Base-by-base conservation (phyloP, 164 flowering plant species). In the Magnolia kwangsiensis region DNA sequence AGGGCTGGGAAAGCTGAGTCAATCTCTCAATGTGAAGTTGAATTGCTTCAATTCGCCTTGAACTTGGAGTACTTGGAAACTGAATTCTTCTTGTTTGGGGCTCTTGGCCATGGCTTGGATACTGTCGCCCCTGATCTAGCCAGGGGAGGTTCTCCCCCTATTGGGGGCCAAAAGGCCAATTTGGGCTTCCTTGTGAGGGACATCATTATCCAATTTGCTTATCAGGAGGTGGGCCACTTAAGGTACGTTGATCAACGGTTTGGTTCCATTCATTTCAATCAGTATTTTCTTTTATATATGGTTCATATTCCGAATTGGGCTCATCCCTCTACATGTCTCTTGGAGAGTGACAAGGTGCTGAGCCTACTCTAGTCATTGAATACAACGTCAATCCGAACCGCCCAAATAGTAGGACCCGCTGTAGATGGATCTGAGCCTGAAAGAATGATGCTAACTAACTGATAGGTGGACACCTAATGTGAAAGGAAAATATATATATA, bases 21-120 rank as follows among this genome's bases (percentile, higher is more conserved):
- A 37, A 37, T 37, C 45, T 37, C 45, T 37, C 45, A 3, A 37
- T 37, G 45, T 37, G 45, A 37, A 37, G 45, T 37, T 37, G 45
- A 37, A 37, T 37, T 37, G 3, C 45, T 37, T 37, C 45, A 91
- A 80, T 90, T 94, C 58, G 89, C 97, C 0, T 75, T 94, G 58
- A 94, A 91, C 74, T 77, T 92, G 24, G 98, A 92, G 83, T 92
- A 82, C 78, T 71, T 91, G 45, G 96, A 94, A 75, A 93, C 97
- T 6, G 98, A 94, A 68, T 91, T 87, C 78, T 92, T 94, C 84
- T 75, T 90, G 74, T 37, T 4, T 37, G 85, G 75, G 81, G 97
- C 92, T 0, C 74, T 96, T 24, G 96, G 95, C 0, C 45, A 78
- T 73, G 95, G 97, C 1, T 50, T 92, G 29, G 94, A 91, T 71